These are phyloP conservation scores for Ophiostoma tasmaniense DNA, from an alignment of 2,329 filamentous ascomycete species.

Conservation along the genomic window DNA sequence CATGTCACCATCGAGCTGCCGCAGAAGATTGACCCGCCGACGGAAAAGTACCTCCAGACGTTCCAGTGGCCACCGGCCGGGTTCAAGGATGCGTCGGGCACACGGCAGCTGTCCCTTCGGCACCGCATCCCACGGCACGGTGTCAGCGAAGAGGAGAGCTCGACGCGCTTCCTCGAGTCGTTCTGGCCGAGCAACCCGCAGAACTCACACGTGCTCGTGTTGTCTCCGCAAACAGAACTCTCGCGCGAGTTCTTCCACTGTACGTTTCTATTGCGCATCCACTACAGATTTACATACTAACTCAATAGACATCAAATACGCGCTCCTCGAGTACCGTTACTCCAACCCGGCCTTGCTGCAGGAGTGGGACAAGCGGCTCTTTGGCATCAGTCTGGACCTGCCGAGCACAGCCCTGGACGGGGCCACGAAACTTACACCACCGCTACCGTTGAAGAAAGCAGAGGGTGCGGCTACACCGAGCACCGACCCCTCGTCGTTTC, in stretches of 20 bases:
- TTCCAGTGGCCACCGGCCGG: slow-evolving; percentile 59
- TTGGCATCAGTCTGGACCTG: slow-evolving; percentile 73
- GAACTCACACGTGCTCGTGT: slow-evolving; percentile 68
- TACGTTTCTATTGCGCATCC: slow-evolving; percentile 24
- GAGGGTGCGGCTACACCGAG: background rate
- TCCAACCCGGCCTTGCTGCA: slow-evolving; percentile 41
- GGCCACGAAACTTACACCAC: slow-evolving; percentile 44
- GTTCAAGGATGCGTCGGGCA: slow-evolving; percentile 31
- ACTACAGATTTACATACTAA: background rate
- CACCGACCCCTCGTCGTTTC: slow-evolving; percentile 50
- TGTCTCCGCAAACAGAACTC: slow-evolving; percentile 74
- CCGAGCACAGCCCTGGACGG: slow-evolving; percentile 56
- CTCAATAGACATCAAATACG: slow-evolving; percentile 58
- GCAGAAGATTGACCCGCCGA: slow-evolving; percentile 54
- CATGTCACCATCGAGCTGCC: slow-evolving; percentile 81
- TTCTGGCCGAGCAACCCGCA: slow-evolving; percentile 66
- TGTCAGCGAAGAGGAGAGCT: slow-evolving; percentile 59
- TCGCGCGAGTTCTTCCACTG: slow-evolving; percentile 77
- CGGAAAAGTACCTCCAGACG: slow-evolving; percentile 51
- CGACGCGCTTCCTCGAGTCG: slow-evolving; percentile 70
- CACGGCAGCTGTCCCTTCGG: slow-evolving; percentile 58
- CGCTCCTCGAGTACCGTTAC: slow-evolving; percentile 68
- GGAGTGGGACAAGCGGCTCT: slow-evolving; percentile 46
- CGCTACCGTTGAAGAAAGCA: slow-evolving; percentile 22
- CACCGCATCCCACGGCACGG: slow-evolving; percentile 59